Evolutionary conservation across 2,329 filamentous ascomycete species (phyloP), one percentile per base, ranked within the genome.

Genomic region (Escovopsis sp.): DNA sequence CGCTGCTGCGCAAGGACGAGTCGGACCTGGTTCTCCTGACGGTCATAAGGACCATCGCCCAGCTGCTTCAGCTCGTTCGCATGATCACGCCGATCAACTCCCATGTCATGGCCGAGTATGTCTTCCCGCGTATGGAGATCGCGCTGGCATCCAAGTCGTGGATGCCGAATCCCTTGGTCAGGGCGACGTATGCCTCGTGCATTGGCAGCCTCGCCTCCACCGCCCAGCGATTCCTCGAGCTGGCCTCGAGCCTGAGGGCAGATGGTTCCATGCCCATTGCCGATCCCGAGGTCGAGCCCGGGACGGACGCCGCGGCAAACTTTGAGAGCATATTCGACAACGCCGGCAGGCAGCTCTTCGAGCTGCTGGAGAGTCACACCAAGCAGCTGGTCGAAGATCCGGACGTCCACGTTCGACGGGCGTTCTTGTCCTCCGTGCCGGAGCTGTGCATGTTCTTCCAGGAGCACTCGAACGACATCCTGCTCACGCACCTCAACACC

Each of bases 381-480:
- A 95, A 94, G 58, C 76, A 82, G 13, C 72, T 98, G 9, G 76
- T 98, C 16, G 93, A 91, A 39, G 93, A 98, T 53, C 67, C 72
- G 0, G 84, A 96, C 53, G 74, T 84, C 5, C 80, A 84, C 31
- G 93, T 98, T 16, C 81, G 88, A 36, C 74, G 91, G 45, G 88
- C 91, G 1, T 95, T 98, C 55, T 66, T 98, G 36, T 82, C 82
- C 8, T 96, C 91, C 7, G 88, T 98, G 0, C 82, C 88, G 0
- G 84, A 87, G 47, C 70, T 98, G 1, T 98, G 91, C 57, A 78
- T 95, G 50, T 96, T 98, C 60, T 96, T 98, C 50, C 88, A 84
- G 46, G 74, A 80, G n/a, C 82, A 87, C 54, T 83, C 89, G 1
- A 95, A 93, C 57, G 91, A 98, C 55, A 85, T 98, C n/a, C 79